Conservation (phyloP, 345 rosid species). For the Trapa bicornis region DNA sequence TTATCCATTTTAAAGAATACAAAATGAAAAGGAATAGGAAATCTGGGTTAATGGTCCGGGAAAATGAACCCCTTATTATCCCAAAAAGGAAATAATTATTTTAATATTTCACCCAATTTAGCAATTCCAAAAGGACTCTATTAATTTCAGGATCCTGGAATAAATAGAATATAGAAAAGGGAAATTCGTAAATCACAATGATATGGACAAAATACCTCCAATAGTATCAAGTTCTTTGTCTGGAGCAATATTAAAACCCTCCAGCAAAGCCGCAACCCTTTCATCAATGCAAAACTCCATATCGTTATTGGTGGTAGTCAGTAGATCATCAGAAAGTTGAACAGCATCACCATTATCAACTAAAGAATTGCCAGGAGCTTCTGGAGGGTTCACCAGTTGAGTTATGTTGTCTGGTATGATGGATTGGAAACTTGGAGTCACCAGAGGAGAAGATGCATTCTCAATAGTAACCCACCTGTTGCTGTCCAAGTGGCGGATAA, state of each 20-base stretch:
- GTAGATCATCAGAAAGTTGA: constrained; percentile 30
- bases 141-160: background rate
- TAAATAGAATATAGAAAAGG: constrained; percentile 2
- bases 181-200: no score
- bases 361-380: constrained; percentile 85
- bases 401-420: constrained; percentile 64
- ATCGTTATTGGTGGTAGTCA: constrained; percentile 16
- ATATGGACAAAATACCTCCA: constrained; percentile 42
- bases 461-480: constrained; percentile 94
- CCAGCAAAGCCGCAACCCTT: constrained; percentile 62
- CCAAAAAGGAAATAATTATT: no score
- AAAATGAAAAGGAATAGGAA: background rate
- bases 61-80: no score
- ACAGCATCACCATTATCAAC: constrained; percentile 40
- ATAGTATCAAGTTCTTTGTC: constrained; percentile 76
- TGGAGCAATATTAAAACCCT: constrained; percentile 45
- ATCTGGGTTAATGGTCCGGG: background rate
- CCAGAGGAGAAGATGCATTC: constrained; percentile 86
- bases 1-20: no score
- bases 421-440: constrained; percentile 33
- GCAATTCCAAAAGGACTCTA: no score
- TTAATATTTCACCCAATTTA: background rate
- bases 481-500: constrained; percentile 68
- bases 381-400: constrained; percentile 77
- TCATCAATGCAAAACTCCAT: constrained; percentile 60